A percentile compares a stretch with the other conserved stretches of the same genome.
Conservation (phyloP, 2,329 filamentous ascomycete species). For the Phialophora chinensis region DNA sequence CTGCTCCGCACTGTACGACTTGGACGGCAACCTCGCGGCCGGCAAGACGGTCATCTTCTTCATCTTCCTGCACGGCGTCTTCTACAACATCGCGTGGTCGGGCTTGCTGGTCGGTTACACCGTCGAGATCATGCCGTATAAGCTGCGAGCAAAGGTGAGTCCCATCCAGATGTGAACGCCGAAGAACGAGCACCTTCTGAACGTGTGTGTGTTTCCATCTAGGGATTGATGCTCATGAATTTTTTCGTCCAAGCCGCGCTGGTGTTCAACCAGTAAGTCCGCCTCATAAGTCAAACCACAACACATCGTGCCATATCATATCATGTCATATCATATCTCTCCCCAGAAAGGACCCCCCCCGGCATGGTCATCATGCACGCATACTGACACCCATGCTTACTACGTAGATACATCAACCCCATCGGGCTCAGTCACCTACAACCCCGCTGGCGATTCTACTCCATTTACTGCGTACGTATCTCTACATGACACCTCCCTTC, state of each 20-base stretch:
- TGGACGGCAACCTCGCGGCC: constrained; percentile 42
- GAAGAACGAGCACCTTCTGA: not conserved
- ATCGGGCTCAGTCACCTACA: constrained; percentile 27
- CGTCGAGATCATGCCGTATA: constrained; percentile 57
- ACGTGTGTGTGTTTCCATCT: not conserved
- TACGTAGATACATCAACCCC: constrained; percentile 44
- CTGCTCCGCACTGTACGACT: constrained; percentile 47
- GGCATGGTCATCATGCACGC: no score
- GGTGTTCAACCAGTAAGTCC: constrained; percentile 27
- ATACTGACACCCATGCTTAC: not conserved
- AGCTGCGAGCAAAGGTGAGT: constrained; percentile 51
- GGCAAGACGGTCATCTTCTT: constrained; percentile 47
- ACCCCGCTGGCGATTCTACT: constrained; percentile 31
- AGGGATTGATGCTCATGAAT: constrained; percentile 42
- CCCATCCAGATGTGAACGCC: no score
- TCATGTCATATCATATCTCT: constrained; percentile 10
- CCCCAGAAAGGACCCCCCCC: no score
- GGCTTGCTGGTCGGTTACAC: constrained; percentile 49
- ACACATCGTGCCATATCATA: not conserved
- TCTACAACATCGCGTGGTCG: constrained; percentile 49
- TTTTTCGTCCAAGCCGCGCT: constrained; percentile 33
- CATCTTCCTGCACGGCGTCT: constrained; percentile 52
- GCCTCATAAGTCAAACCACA: no score
- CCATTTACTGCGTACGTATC: constrained; percentile 30
- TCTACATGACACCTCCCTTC: no score